phyloP scores from a whole-genome alignment of 805 yeast genomes.

The Ogataea henricii region DNA sequence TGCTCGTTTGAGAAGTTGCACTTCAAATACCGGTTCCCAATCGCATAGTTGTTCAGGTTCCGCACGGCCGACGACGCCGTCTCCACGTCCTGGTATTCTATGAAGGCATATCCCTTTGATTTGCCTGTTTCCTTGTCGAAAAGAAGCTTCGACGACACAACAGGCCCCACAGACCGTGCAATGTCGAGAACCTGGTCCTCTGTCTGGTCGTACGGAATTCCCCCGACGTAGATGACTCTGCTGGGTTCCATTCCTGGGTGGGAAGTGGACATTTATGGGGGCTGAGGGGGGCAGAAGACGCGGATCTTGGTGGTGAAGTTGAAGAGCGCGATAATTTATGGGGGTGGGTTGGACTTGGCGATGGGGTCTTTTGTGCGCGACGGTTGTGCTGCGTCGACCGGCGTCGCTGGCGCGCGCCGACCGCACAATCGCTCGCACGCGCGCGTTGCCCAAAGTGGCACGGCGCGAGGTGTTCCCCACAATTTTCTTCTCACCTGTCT shows the following conservation, averaged over 20 bases:
- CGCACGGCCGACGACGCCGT: constrained; percentile 91
- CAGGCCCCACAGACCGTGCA: constrained; percentile 88
- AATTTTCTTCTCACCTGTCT: background rate
- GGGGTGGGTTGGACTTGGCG: background rate
- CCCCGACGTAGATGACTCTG: constrained; percentile 71
- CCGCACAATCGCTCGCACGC: background rate
- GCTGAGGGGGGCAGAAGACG: background rate
- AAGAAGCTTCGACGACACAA: constrained; percentile 68
- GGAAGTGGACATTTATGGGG: background rate
- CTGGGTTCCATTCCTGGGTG: constrained; percentile 28
- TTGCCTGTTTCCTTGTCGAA: constrained; percentile 89
- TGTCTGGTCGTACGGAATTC: constrained; percentile 89
- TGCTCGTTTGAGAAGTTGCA: constrained; percentile 73
- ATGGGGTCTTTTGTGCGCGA: no score
- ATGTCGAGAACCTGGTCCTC: constrained; percentile 88
- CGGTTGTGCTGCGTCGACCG: constrained; percentile 5
- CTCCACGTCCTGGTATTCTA: constrained; percentile 78
- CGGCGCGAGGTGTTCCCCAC: background rate
- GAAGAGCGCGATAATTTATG: no score
- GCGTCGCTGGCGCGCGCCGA: background rate
- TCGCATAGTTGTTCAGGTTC: constrained; percentile 75
- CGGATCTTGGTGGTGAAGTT: background rate
- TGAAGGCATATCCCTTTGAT: constrained; percentile 88
- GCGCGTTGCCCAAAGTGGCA: background rate
- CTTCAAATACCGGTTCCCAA: constrained; percentile 69